These are phyloP conservation scores for Boletus hoseneyae DNA, from an alignment of 1,284 basidiomycete genomes.

Conservation along the genomic window DNA sequence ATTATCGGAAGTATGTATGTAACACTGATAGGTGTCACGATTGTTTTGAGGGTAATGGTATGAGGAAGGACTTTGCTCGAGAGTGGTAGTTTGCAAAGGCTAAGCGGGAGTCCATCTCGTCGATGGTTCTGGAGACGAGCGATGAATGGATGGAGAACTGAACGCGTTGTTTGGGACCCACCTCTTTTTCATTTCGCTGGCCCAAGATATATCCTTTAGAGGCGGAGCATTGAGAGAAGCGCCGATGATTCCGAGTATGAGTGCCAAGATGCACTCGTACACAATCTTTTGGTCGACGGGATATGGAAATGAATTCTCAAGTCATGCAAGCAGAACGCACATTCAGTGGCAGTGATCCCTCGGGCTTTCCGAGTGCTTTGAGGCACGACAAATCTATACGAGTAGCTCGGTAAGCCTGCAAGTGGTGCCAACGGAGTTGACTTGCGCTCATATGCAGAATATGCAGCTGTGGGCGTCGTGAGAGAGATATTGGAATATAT, in stretches of 20 bases:
- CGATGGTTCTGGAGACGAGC: slow-evolving; percentile 53
- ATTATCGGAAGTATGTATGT: neutral
- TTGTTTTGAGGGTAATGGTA: slow-evolving; percentile 5
- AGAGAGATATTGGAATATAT: neutral
- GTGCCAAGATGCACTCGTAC: slow-evolving; percentile 60
- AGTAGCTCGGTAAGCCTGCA: slow-evolving; percentile 7
- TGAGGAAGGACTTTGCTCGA: slow-evolving; percentile 46
- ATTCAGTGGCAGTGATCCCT: slow-evolving; percentile 59
- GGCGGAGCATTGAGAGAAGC: slow-evolving; percentile 65
- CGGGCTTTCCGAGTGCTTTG: slow-evolving; percentile 69
- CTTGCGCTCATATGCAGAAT: slow-evolving; percentile 65
- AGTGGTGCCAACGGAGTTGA: slow-evolving; percentile 3
- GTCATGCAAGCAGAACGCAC: slow-evolving; percentile 37
- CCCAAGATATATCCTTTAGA: slow-evolving; percentile 80
- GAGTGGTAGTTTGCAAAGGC: slow-evolving; percentile 71
- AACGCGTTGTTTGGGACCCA: slow-evolving; percentile 30
- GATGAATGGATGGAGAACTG: neutral
- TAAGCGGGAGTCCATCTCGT: slow-evolving; percentile 74
- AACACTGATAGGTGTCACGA: slow-evolving; percentile 6
- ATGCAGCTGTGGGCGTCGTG: slow-evolving; percentile 44
- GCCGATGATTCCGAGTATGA: slow-evolving; percentile 69
- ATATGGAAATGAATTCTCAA: neutral
- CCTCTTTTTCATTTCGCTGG: slow-evolving; percentile 86
- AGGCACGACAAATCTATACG: slow-evolving; percentile 64
- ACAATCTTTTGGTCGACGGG: slow-evolving; percentile 50